These are phyloP conservation scores for Grosmannia clavigera DNA, from an alignment of 2,329 filamentous ascomycete genomes.

Conservation along the genomic window DNA sequence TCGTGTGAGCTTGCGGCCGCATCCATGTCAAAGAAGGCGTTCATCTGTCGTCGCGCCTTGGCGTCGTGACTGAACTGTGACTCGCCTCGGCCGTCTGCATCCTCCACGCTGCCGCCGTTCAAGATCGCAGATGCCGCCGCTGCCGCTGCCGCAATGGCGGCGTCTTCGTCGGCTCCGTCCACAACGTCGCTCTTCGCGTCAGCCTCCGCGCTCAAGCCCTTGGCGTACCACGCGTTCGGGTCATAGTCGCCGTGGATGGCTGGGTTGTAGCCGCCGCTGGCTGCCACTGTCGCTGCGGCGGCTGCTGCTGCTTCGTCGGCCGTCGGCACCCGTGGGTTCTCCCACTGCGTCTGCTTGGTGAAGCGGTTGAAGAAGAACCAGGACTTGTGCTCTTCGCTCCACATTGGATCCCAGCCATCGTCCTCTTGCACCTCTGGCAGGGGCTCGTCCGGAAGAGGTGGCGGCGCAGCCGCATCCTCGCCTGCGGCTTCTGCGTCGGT, in stretches of 20 bases:
- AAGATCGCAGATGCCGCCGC: slow-evolving; percentile 23
- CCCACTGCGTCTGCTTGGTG: slow-evolving; percentile 65
- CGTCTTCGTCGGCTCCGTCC: slow-evolving; percentile 16
- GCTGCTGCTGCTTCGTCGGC: slow-evolving; percentile 17
- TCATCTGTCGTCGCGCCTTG: slow-evolving; percentile 80
- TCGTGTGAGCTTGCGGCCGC: slow-evolving; percentile 84
- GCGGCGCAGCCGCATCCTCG: slow-evolving; percentile 8
- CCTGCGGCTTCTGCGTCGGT: not conserved
- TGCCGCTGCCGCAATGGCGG: slow-evolving; percentile 17
- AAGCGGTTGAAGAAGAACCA: slow-evolving; percentile 80
- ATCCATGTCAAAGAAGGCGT: slow-evolving; percentile 91
- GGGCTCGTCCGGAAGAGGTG: slow-evolving; percentile 28
- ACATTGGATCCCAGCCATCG: slow-evolving; percentile 69
- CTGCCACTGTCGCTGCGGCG: slow-evolving; percentile 17
- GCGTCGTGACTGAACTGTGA: slow-evolving; percentile 68
- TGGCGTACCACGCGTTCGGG: slow-evolving; percentile 86
- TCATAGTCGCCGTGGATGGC: slow-evolving; percentile 96
- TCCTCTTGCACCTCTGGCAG: slow-evolving; percentile 38
- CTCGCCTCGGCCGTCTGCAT: slow-evolving; percentile 51
- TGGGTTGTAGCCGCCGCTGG: slow-evolving; percentile 72
- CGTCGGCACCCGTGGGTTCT: slow-evolving; percentile 63
- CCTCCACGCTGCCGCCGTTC: slow-evolving; percentile 65
- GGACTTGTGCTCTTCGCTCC: slow-evolving; percentile 53
- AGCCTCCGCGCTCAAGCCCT: slow-evolving; percentile 20
- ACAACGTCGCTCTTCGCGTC: slow-evolving; percentile 8